Conservation (phyloP, 768 basidiomycete species). For the Tulasnella sp. region DNA sequence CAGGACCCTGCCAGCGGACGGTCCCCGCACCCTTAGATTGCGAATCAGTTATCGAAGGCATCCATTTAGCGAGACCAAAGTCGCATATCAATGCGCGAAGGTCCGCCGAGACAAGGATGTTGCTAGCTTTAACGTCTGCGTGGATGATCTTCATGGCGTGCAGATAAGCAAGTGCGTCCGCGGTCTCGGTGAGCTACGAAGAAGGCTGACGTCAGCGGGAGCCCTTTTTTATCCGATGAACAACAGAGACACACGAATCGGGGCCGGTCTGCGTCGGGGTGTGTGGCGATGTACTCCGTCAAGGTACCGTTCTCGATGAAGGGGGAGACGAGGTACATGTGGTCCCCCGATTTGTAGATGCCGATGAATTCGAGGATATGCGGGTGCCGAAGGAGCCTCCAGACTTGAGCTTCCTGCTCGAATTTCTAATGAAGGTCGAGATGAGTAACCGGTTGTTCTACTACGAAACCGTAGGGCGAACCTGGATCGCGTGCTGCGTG, state of each 20-base stretch:
- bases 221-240: not conserved
- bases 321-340: conserved; percentile 7
- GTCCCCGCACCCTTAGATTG: not conserved
- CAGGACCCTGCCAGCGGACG: not conserved
- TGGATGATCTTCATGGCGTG: conserved; percentile 13
- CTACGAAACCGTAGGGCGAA: not conserved
- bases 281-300: not conserved
- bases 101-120: not conserved
- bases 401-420: not conserved
- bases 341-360: not conserved
- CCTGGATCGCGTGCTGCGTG: not conserved
- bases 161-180: conserved; percentile 4
- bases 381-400: not conserved
- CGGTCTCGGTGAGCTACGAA: not conserved
- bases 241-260: not conserved
- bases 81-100: not conserved
- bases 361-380: not conserved
- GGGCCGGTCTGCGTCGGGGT: not conserved
- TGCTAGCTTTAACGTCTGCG: not conserved
- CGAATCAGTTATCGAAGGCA: not conserved
- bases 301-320: not conserved
- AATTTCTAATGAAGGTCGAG: not conserved
- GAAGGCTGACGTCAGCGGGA: not conserved
- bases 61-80: not conserved
- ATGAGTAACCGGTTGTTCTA: not conserved